phyloP scores from a whole-genome alignment of 2,329 filamentous ascomycete genomes.

The Nannizzia gypsea region DNA sequence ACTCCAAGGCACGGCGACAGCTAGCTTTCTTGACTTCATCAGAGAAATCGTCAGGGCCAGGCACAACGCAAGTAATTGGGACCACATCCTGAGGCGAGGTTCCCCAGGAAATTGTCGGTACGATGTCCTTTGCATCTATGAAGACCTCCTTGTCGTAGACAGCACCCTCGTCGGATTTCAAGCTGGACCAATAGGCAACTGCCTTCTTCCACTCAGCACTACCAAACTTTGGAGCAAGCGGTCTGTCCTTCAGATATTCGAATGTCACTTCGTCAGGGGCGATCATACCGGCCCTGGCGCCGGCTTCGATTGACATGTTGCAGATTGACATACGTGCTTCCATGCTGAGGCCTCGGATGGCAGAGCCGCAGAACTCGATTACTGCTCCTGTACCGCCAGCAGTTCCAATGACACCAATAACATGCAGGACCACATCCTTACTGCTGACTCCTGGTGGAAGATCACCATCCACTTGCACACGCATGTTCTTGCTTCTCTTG shows the following conservation, averaged over 20 bases:
- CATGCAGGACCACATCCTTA: slow-evolving; percentile 88
- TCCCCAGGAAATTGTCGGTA: slow-evolving; percentile 91
- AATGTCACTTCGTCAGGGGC: slow-evolving; percentile 90
- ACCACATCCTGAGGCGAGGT: slow-evolving; percentile 93
- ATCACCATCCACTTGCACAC: slow-evolving; percentile 85
- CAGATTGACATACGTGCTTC: slow-evolving; percentile 98
- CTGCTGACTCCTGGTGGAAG: slow-evolving; percentile 84
- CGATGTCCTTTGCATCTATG: slow-evolving; percentile 84
- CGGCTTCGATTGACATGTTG: slow-evolving; percentile 98
- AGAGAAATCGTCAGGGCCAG: slow-evolving; percentile 75
- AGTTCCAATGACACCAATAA: slow-evolving; percentile 87
- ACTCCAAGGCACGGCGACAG: slow-evolving; percentile 73
- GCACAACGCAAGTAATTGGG: slow-evolving; percentile 85
- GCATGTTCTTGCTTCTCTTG: slow-evolving; percentile 96
- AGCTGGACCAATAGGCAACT: slow-evolving; percentile 70
- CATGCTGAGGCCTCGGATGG: slow-evolving; percentile 81
- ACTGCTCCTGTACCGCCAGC: slow-evolving; percentile 89
- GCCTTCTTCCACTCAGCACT: slow-evolving; percentile 86
- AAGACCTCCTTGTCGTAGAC: slow-evolving; percentile 82
- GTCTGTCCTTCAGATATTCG: slow-evolving; percentile 84
- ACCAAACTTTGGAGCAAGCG: slow-evolving; percentile 72
- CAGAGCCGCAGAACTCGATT: slow-evolving; percentile 94
- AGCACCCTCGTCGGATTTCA: slow-evolving; percentile 77
- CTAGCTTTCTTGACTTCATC: slow-evolving; percentile 68
- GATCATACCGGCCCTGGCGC: slow-evolving; percentile 91